These are phyloP conservation scores for Manihot esculenta DNA, from an alignment of 441 rosid species.

Conservation along the genomic window DNA sequence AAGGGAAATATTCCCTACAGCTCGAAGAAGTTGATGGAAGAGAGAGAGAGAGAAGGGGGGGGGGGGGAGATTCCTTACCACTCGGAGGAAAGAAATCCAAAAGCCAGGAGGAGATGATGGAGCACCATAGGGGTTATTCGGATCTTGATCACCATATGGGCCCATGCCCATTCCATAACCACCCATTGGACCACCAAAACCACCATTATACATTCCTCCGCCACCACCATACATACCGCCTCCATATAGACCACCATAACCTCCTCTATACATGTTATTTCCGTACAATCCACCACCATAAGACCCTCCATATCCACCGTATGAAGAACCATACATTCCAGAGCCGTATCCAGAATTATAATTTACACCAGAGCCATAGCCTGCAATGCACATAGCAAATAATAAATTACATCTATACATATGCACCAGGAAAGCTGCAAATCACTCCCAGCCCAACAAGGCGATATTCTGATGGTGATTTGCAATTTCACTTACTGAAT, in stretches of 20 bases:
- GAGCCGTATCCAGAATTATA: conserved; percentile 69
- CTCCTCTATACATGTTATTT: conserved; percentile 73
- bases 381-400: conserved; percentile 35
- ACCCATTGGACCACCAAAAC: conserved; percentile 79
- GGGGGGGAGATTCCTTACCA: conserved; percentile 47
- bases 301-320: conserved; percentile 62
- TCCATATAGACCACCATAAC: conserved; percentile 67
- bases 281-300: conserved; percentile 77
- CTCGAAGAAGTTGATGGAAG: conserved; percentile 36
- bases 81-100: conserved; percentile 91
- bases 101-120: conserved; percentile 94
- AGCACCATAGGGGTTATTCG: conserved; percentile 77
- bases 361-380: conserved; percentile 58
- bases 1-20: conserved; percentile 44
- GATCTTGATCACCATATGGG: conserved; percentile 89
- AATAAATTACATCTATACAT: conserved; percentile 6
- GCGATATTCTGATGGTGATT: neutral
- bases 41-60: neutral
- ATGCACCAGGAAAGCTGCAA: neutral
- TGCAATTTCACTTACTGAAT: neutral
- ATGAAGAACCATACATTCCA: conserved; percentile 62
- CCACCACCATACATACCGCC: conserved; percentile 61
- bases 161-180: conserved; percentile 87
- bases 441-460: neutral
- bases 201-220: conserved; percentile 64